These are phyloP conservation scores for Globisporangium irregulare DNA, from an alignment of 352 stramenopile genomes.

Conservation along the genomic window DNA sequence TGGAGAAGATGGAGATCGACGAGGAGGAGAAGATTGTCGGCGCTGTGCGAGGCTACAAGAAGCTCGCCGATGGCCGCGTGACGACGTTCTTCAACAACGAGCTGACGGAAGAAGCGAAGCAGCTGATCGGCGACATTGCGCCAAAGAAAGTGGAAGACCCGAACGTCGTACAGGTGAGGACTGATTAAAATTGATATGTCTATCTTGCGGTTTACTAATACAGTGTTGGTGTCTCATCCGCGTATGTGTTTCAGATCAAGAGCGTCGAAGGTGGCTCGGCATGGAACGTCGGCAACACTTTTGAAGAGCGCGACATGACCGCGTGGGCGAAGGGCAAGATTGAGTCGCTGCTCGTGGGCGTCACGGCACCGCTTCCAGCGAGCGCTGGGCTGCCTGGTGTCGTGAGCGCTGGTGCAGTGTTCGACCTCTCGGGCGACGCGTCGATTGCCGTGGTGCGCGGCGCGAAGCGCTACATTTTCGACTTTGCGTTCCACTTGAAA, in stretches of 20 bases:
- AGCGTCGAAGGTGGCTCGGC: constrained; percentile 82
- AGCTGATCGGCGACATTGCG: constrained; percentile 96
- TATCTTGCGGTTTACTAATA: background rate
- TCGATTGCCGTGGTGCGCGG: constrained; percentile 91
- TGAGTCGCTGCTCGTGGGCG: constrained; percentile 45
- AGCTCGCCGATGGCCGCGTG: constrained; percentile 94
- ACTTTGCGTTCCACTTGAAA: constrained; percentile 67
- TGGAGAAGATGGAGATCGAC: constrained; percentile 31
- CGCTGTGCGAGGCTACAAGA: constrained; percentile 94
- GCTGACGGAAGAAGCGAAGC: constrained; percentile 95
- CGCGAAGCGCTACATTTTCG: constrained; percentile 92
- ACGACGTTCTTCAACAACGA: constrained; percentile 99
- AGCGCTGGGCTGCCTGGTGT: constrained; percentile 27
- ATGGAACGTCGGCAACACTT: constrained; percentile 94
- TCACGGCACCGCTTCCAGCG: constrained; percentile 36
- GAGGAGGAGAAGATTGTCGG: constrained; percentile 68
- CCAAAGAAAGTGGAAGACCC: constrained; percentile 79
- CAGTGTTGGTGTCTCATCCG: background rate
- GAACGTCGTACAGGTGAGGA: constrained; percentile 50
- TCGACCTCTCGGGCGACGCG: constrained; percentile 89
- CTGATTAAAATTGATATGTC: no score
- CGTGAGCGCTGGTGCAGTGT: constrained; percentile 63
- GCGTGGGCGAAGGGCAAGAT: constrained; percentile 80
- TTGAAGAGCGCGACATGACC: constrained; percentile 92
- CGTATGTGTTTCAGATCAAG: constrained; percentile 50